Conservation (phyloP, 2,329 filamentous ascomycete genomes). For the Thyridium curvatum region DNA sequence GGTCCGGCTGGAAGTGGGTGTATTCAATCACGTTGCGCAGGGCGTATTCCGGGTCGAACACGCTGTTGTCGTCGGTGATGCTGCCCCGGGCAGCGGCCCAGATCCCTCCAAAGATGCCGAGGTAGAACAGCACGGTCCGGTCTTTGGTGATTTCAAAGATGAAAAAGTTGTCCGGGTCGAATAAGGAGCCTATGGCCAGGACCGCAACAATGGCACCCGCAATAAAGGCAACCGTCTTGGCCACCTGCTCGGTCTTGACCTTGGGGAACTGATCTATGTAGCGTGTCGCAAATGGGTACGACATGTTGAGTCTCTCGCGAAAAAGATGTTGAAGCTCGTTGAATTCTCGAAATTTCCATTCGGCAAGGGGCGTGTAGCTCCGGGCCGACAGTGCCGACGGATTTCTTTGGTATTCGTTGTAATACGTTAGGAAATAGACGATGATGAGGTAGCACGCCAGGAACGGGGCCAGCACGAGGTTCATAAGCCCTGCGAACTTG, state of each 20-base stretch:
- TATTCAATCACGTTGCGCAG: conserved; percentile 85
- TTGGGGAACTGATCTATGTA: conserved; percentile 97
- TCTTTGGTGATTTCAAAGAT: conserved; percentile 87
- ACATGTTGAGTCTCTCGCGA: conserved; percentile 84
- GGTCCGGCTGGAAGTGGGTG: conserved; percentile 83
- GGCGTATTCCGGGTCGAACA: conserved; percentile 89
- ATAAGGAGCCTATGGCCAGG: conserved; percentile 73
- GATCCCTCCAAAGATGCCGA: conserved; percentile 73
- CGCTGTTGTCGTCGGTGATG: conserved; percentile 79
- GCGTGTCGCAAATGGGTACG: conserved; percentile 83
- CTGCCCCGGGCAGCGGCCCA: conserved; percentile 80
- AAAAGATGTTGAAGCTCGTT: conserved; percentile 95
- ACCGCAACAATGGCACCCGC: conserved; percentile 82
- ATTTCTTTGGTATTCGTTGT: conserved; percentile 95
- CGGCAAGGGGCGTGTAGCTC: conserved; percentile 85
- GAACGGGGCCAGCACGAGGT: conserved; percentile 80
- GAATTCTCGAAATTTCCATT: conserved; percentile 98
- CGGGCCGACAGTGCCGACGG: conserved; percentile 80
- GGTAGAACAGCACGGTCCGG: conserved; percentile 83
- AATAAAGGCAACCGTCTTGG: conserved; percentile 80
- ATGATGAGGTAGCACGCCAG: conserved; percentile 81
- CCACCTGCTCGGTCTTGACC: conserved; percentile 81
- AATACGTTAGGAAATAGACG: conserved; percentile 91
- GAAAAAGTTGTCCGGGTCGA: conserved; percentile 86
- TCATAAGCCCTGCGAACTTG: conserved; percentile 76